Evolutionary conservation across 345 rosid genomes (phyloP), one percentile per base, ranked within the genome.

Genomic region (Eucalyptus virginea): DNA sequence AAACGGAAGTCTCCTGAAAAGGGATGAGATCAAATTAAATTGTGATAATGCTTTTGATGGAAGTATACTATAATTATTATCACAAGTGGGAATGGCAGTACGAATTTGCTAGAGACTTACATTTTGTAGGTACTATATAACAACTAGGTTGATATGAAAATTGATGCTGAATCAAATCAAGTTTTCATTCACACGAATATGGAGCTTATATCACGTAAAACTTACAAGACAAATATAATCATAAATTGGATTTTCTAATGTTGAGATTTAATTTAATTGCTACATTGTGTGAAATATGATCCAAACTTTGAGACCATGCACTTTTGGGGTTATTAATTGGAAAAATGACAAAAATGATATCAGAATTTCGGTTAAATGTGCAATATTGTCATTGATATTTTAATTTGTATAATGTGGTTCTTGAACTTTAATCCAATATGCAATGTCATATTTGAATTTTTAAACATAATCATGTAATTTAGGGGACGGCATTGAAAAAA

Each of bases 391-490:
- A 2, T 3, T 13, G 2, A 28, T 11, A 30, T 60, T 60, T 28
- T 60, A 60, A 28, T 60, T 28, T 12, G 4, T 60, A 4, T 0
- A 28, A 60, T 60, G 8, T 28, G 16, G 2, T 60, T 7, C 2
- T 5, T 60, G 34, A 60, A 28, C 3, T 26, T 28, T 28, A 1
- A 12, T 28, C 17, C 1, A 28, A 60, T 60, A 2, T 5, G 4
- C 2, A 60, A 60, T 60, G 16, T 3, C 0, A 0, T 60, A 8
- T 0, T 48, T 60, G 7, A 28, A 60, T 6, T 60, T 60, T 12
- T 12, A 28, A 60, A 28, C 8, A 60, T 28, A 28, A 28, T 60
- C 32, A 9, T 56, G 6, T 56, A 56, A 9, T 56, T 9, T 56
- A 21, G 4, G 30, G 62, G 30, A 56, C 21, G 1, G 11, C 62